Base-by-base conservation (phyloP, 2,329 filamentous ascomycete species). In the Geosmithia putterillii region DNA sequence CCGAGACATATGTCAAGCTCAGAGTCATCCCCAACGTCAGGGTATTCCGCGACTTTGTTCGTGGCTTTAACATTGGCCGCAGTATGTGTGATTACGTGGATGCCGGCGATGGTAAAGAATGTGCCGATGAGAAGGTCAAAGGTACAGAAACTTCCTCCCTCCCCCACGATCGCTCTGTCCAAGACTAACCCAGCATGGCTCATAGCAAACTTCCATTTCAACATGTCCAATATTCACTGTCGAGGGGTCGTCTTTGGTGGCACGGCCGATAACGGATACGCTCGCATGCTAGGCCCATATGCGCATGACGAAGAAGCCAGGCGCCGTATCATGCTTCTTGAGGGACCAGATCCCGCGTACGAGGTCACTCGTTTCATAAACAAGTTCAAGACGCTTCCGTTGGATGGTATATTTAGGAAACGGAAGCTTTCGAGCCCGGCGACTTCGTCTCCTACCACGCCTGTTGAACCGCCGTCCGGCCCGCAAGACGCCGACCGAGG, bases 61-160 rank as follows among this genome's bases (percentile, higher is more conserved):
- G 59, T 17, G 65, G 63, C 0, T 66, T 67, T 52, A 67, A 67
- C 42, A 64, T 60, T 49, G 58, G 54, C 19, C 48, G 59, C 40
- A 42, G 52, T 2, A 43, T 61, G 18, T 64, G 58, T 46, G 62
- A 66, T 35, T 64, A 60, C 44, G 54, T 66, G 20, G 62, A 67
- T 51, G 63, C 60, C 9, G 65, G 64, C 6, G 55, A 60, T 44
- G 63, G 63, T 9, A 67, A 67, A 44, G 63, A 67, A 45, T 66
- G 63, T 40, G 53, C 62, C 2, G 64, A 67, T 49, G 56, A 58
- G 32, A 67, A 66, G 42, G 48, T 68, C 17, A 58, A 58, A 56
- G 63, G 64, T 65, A 38, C 28, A 12, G 28, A 7, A 12, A 14
- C 28, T 7, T 32, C 28, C 28, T 42, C 41, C 40, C 4, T 40